Evolutionary conservation across 306 rosid genomes (phyloP).

Genomic region (Medicago lupulina): DNA sequence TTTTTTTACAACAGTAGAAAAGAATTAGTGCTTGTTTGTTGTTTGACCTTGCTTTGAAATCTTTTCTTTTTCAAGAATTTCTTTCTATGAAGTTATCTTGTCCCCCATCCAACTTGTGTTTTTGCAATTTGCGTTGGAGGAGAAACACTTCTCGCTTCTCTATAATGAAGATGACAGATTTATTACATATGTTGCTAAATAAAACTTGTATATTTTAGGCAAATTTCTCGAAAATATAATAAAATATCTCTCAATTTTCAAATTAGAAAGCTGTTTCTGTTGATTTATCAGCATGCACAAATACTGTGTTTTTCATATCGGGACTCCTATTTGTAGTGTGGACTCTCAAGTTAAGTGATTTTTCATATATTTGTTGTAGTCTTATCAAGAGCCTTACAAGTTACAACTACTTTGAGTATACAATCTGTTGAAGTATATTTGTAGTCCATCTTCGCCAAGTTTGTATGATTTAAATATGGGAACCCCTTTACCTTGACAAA

Average conservation of each 20-base stretch:
- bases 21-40: too few relatives aligned
- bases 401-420: background rate
- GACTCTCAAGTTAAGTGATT: background rate
- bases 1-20: background rate
- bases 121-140: background rate
- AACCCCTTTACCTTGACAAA: background rate
- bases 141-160: background rate
- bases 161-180: background rate
- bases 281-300: too few relatives aligned
- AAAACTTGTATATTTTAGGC: background rate
- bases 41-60: too few relatives aligned
- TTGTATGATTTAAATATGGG: background rate
- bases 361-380: too few relatives aligned
- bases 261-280: too few relatives aligned
- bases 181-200: background rate
- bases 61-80: too few relatives aligned
- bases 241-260: too few relatives aligned
- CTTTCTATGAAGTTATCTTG: too few relatives aligned
- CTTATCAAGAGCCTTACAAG: too few relatives aligned
- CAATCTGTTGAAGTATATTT: background rate
- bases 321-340: background rate
- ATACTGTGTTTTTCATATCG: too few relatives aligned
- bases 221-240: background rate
- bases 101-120: too few relatives aligned
- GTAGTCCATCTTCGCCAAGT: background rate